phyloP scores from a whole-genome alignment of 2,329 filamentous ascomycete genomes.

The Chaetomiaceae sp. region DNA sequence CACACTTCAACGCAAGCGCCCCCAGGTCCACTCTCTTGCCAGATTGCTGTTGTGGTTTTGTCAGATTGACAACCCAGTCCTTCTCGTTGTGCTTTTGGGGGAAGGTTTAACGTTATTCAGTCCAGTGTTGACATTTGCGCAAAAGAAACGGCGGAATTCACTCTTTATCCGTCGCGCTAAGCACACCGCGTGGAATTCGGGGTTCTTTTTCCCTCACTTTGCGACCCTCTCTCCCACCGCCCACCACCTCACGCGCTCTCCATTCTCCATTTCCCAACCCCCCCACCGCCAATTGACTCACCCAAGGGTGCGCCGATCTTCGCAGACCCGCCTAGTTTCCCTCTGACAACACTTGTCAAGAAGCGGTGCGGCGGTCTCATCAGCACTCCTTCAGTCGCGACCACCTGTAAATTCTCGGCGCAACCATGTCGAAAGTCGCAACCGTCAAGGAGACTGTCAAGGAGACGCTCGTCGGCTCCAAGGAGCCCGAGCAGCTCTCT shows the following conservation, averaged over 20 bases:
- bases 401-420: background rate
- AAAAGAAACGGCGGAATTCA: background rate
- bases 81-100: conserved; percentile 7
- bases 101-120: too few relatives aligned
- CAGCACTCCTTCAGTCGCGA: background rate
- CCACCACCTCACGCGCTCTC: background rate
- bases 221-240: background rate
- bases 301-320: conserved; percentile 3
- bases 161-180: conserved; percentile 8
- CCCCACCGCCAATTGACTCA: conserved; percentile 14
- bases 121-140: conserved; percentile 1
- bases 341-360: background rate
- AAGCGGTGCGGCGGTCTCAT: background rate
- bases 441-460: conserved; percentile 67
- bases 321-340: background rate
- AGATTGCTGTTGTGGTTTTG: conserved; percentile 4
- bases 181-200: conserved; percentile 2
- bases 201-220: conserved; percentile 9
- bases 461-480: conserved; percentile 66
- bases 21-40: conserved; percentile 11
- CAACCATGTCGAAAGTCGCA: conserved; percentile 40
- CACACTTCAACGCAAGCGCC: background rate
- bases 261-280: background rate
- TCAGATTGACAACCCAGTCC: conserved; percentile 3
- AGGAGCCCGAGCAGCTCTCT: conserved; percentile 56